Evolutionary conservation across 257 asterid species (phyloP).

Genomic region (Plantago elongata): DNA sequence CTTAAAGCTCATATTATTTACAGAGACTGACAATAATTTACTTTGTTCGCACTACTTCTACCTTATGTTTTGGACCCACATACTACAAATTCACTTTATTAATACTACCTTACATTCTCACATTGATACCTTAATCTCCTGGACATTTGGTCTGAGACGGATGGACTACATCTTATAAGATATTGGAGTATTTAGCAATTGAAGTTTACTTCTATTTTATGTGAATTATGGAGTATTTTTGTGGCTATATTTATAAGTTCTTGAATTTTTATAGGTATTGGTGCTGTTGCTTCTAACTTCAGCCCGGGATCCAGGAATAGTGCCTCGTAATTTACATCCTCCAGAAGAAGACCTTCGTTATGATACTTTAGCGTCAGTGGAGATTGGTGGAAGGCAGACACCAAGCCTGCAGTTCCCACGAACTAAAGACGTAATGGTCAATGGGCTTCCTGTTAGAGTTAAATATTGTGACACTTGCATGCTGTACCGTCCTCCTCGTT

Average conservation of each 20-base stretch:
- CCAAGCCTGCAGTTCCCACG: conserved; percentile 94
- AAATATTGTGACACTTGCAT: conserved; percentile 98
- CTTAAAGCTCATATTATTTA: too few relatives aligned
- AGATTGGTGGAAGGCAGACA: conserved; percentile 87
- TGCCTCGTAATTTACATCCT: conserved; percentile 92
- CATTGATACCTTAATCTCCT: too few relatives aligned
- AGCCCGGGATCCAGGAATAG: conserved; percentile 95
- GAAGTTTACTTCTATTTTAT: not conserved
- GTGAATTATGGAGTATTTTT: not conserved
- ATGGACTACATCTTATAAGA: not conserved
- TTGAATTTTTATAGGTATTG: conserved; percentile 55
- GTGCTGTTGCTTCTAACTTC: conserved; percentile 75
- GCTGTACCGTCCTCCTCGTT: conserved; percentile 99
- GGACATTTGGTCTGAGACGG: too few relatives aligned
- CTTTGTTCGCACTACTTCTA: too few relatives aligned
- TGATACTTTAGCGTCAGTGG: conserved; percentile 67
- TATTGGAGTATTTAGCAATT: conserved; percentile 8
- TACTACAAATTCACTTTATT: too few relatives aligned
- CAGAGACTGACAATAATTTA: too few relatives aligned
- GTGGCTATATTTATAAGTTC: conserved; percentile 5
- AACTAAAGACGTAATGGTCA: conserved; percentile 93
- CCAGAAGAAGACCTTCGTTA: conserved; percentile 93
- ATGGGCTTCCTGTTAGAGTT: conserved; percentile 83
- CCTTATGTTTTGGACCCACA: too few relatives aligned
- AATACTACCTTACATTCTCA: too few relatives aligned